A percentile compares a stretch with the other conserved stretches of the same genome.
Evolutionary conservation across 495 filamentous ascomycete species (phyloP).

Genomic region (Rhypophila decipiens): DNA sequence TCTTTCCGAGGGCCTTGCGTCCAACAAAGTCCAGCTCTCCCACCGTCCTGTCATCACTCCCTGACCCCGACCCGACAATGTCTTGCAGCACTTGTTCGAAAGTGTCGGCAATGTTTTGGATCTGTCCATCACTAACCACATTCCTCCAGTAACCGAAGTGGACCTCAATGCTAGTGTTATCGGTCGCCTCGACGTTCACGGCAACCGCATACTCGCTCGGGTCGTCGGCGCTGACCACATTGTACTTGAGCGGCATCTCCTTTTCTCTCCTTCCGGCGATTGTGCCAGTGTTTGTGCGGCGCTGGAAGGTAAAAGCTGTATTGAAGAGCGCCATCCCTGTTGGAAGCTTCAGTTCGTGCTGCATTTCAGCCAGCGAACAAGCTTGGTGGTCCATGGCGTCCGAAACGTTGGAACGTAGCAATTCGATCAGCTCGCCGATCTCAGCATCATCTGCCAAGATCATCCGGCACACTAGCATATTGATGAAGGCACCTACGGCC

Average conservation of each 20-base stretch:
- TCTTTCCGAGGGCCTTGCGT: slow-evolving; percentile 2
- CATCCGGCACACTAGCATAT: slow-evolving; percentile 18
- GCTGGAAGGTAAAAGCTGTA: slow-evolving; percentile 27
- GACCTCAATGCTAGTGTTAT: slow-evolving; percentile 35
- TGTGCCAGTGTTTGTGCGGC: slow-evolving; percentile 3
- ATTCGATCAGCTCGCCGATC: slow-evolving; percentile 18
- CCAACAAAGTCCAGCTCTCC: slow-evolving; percentile 17
- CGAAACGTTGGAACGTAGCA: slow-evolving; percentile 24
- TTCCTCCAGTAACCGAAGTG: slow-evolving; percentile 53
- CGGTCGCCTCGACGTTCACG: slow-evolving; percentile 49
- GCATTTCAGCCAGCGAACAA: slow-evolving; percentile 36
- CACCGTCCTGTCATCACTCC: slow-evolving; percentile 13
- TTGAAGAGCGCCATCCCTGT: slow-evolving; percentile 21
- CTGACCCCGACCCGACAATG: slow-evolving; percentile 19
- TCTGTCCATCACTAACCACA: slow-evolving; percentile 32
- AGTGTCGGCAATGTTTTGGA: slow-evolving; percentile 40
- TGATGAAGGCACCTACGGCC: slow-evolving; percentile 22
- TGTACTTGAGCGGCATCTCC: slow-evolving; percentile 10
- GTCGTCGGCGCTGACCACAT: slow-evolving; percentile 35
- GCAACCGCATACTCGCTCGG: slow-evolving; percentile 51
- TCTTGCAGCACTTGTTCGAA: slow-evolving; percentile 41
- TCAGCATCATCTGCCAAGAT: slow-evolving; percentile 10
- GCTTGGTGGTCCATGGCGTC: slow-evolving; percentile 33
- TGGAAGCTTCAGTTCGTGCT: slow-evolving; percentile 23
- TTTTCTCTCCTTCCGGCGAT: too few species aligned